Base-by-base conservation (phyloP, 2,329 filamentous ascomycete genomes). In the Metarhizium brunneum region DNA sequence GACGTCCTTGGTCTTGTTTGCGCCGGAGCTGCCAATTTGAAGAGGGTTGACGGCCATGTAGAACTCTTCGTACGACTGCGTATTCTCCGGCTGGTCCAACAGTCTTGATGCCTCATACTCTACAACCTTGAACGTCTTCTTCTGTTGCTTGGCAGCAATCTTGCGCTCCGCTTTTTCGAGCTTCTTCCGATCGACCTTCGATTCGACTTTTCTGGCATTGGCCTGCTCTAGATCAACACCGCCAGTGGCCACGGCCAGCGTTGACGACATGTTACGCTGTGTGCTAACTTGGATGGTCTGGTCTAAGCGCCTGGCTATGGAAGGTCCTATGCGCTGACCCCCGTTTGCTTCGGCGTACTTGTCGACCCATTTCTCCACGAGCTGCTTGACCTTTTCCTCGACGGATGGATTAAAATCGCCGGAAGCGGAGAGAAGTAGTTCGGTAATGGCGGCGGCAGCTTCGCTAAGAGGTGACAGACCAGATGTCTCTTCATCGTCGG, bases 41-140 rank as follows among this genome's bases (percentile, higher is more conserved):
- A 99, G 81, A 58, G 94, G 94, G 72, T 99, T 99, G 77, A 99
- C 94, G 54, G 90, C 87, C 94, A 99, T 97, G 82, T 95, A 99
- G 75, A 99, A 97, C 70, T 99, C 94, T 73, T 99, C 94, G 70
- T 99, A 99, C 45, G 90, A 95, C 78, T 96, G 87, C 13, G 92
- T 78, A 65, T 86, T 83, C 65, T 92, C 87, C 4, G 90, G 81
- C 71, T 90, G 83, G 68, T 95, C 87, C 62, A 99, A 84, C 62
- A 99, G 78, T 62, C 85, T 86, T 13, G 94, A 97, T 0, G 94
- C 89, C 75, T 99, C 94, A 71, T 99, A 99, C 73, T 96, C 90
- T 63, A 99, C 94, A 55, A 87, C 96, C 81, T 97, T 97, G 86
- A 94, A 96, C 40, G 86, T 84, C 78, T 99, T 99, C 79, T 95